phyloP scores from a whole-genome alignment of 176 grass and related monocot genomes.

The Rhynchospora pubera region DNA sequence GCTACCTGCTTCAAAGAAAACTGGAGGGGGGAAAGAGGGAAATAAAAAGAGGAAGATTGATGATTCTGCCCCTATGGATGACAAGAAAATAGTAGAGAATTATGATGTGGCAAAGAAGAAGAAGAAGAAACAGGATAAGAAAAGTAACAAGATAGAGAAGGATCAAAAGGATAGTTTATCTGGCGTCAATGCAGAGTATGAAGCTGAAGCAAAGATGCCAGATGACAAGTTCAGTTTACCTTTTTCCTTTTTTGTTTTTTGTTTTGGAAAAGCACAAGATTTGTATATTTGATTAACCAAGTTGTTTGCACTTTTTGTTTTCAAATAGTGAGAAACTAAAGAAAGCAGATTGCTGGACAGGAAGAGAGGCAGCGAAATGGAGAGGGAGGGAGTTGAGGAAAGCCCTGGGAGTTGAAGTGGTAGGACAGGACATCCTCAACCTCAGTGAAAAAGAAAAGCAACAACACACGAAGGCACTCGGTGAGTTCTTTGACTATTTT shows the following conservation, averaged over 20 bases:
- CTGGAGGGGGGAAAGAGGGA: conserved; percentile 22
- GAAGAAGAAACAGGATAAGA: conserved; percentile 49
- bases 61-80: conserved; percentile 1
- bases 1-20: conserved; percentile 49
- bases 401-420: no score
- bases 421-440: no score
- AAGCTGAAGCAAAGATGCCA: conserved; percentile 23
- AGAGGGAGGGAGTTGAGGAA: no score
- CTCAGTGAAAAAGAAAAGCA: no score
- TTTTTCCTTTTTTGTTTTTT: background rate
- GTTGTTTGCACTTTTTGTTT: background rate
- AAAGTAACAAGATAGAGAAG: conserved; percentile 44
- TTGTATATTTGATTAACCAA: background rate
- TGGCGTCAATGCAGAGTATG: conserved; percentile 18
- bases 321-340: background rate
- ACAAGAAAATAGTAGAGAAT: conserved; percentile 34
- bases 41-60: conserved; percentile 70
- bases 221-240: background rate
- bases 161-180: conserved; percentile 35
- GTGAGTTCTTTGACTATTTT: no score
- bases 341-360: background rate
- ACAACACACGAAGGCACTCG: no score
- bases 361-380: background rate
- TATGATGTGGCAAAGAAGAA: conserved; percentile 28
- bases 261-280: background rate